Conservation (phyloP, 805 yeast genomes). For the Saccharomycopsis babjevae region DNA sequence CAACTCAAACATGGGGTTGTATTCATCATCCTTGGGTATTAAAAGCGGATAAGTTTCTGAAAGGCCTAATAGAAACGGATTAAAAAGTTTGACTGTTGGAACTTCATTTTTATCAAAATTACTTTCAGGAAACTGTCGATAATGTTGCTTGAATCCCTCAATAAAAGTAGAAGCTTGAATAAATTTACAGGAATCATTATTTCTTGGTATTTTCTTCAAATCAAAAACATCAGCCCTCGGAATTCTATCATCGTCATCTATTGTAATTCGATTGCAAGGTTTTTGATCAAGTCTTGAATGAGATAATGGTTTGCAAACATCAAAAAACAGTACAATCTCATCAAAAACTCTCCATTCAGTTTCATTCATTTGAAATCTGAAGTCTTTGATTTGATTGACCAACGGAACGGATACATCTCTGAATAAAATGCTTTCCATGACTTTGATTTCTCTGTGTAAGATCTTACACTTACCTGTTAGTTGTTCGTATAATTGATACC, state of each 20-base stretch:
- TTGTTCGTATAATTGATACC: not conserved
- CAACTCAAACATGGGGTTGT: conserved; percentile 56
- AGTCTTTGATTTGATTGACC: not conserved
- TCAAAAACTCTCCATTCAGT: not conserved
- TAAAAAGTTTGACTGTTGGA: not conserved
- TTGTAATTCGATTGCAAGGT: too few relatives aligned
- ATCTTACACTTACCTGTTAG: not conserved
- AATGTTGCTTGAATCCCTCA: not conserved
- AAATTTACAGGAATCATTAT: not conserved
- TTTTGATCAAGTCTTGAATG: not conserved
- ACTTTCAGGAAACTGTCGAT: not conserved
- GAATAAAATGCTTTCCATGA: not conserved
- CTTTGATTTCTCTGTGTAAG: not conserved
- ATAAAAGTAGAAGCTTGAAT: not conserved
- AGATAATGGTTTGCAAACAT: not conserved
- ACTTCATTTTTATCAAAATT: not conserved
- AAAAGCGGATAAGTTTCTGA: conserved; percentile 3
- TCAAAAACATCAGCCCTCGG: not conserved
- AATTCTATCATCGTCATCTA: not conserved
- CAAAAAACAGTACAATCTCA: not conserved
- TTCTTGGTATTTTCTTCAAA: not conserved
- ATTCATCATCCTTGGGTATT: conserved; percentile 41
- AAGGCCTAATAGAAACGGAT: not conserved
- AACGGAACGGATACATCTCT: not conserved
- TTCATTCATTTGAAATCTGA: not conserved